Conservation (phyloP, 2,329 filamentous ascomycete genomes). For the Chaetomiaceae sp. region DNA sequence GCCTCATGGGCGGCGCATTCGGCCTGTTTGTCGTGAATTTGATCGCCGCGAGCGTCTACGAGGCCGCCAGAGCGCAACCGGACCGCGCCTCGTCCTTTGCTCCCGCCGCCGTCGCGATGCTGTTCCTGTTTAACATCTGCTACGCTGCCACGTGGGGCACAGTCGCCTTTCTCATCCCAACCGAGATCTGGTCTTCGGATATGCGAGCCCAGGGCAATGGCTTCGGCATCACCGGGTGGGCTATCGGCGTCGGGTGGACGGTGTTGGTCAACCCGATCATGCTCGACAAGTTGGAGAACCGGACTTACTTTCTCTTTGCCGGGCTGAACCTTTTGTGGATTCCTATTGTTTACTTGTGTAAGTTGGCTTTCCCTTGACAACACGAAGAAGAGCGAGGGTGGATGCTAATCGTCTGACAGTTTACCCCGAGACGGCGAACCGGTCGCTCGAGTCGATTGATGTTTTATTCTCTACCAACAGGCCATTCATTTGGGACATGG, state of each 20-base stretch:
- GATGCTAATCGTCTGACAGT: conserved; percentile 29
- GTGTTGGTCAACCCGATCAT: conserved; percentile 49
- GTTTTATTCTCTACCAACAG: conserved; percentile 44
- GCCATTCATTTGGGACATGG: conserved; percentile 43
- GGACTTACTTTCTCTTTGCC: conserved; percentile 49
- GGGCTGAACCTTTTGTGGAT: conserved; percentile 47
- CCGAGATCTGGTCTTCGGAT: conserved; percentile 53
- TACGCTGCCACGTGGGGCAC: conserved; percentile 49
- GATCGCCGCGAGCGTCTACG: conserved; percentile 40
- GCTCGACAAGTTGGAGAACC: conserved; percentile 41
- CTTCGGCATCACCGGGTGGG: conserved; percentile 56
- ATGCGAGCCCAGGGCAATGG: conserved; percentile 56
- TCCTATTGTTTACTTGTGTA: conserved; percentile 43
- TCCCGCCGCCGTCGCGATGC: conserved; percentile 42
- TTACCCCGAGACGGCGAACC: conserved; percentile 39
- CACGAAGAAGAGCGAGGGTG: not conserved
- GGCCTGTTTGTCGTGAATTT: conserved; percentile 39
- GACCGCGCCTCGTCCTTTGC: conserved; percentile 36
- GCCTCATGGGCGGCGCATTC: conserved; percentile 37
- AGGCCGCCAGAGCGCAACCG: conserved; percentile 34
- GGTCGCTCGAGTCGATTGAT: conserved; percentile 49
- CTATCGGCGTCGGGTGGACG: conserved; percentile 52
- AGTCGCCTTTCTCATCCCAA: conserved; percentile 45
- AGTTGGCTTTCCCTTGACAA: conserved; percentile 12
- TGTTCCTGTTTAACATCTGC: conserved; percentile 47